Conservation (phyloP, 768 basidiomycete species). For the Hygrophorus pudorinus region DNA sequence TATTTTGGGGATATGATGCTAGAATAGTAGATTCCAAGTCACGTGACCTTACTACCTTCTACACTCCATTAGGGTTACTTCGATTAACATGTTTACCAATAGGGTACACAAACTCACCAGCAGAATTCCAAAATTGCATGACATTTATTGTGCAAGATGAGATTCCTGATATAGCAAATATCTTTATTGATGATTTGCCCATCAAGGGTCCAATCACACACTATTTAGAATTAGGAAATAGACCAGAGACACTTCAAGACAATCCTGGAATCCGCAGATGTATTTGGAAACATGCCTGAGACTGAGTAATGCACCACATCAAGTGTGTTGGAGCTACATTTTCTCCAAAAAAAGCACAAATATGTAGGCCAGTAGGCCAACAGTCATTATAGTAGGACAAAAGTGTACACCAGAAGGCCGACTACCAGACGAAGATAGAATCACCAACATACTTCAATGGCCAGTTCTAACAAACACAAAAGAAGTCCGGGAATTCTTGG, state of each 20-base stretch:
- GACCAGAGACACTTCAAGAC: too few species aligned
- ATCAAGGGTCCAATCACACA: constrained; percentile 14
- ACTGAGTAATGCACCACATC: too few species aligned
- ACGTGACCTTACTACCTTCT: constrained; percentile 14
- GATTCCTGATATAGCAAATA: constrained; percentile 23
- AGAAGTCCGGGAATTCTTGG: constrained; percentile 15
- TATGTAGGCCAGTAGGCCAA: constrained; percentile 18
- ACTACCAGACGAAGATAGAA: too few species aligned
- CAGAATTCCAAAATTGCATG: constrained; percentile 16
- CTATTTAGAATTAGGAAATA: too few species aligned
- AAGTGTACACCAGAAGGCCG: too few species aligned
- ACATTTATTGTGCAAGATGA: constrained; percentile 20
- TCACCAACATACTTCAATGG: constrained; percentile 18
- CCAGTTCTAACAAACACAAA: too few species aligned
- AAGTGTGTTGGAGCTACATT: constrained; percentile 20
- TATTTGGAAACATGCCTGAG: constrained; percentile 25
- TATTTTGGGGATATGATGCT: too few species aligned
- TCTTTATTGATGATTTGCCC: constrained; percentile 13
- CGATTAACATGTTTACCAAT: constrained; percentile 13
- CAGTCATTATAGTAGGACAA: too few species aligned
- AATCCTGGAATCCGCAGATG: too few species aligned
- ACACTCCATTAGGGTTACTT: constrained; percentile 10
- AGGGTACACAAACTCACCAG: constrained; percentile 14
- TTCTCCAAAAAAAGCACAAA: too few species aligned
- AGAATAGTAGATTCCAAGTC: too few species aligned